Conservation (phyloP, 1,284 basidiomycete genomes). For the Tremellales sp. region DNA sequence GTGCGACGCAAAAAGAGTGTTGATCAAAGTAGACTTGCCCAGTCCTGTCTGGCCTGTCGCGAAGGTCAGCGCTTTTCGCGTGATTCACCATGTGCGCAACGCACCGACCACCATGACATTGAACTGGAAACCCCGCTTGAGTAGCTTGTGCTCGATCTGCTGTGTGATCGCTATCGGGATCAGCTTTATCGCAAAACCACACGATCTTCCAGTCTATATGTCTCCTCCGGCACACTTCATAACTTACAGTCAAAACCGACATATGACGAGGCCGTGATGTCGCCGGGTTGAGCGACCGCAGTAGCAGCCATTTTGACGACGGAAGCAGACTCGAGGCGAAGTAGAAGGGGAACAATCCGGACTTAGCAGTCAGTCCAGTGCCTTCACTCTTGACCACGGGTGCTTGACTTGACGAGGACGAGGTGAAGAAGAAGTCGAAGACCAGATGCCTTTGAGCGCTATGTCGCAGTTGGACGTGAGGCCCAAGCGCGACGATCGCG, state of each 20-base stretch:
- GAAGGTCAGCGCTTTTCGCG: slow-evolving; percentile 1
- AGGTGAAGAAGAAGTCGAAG: no score
- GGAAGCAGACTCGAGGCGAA: no score
- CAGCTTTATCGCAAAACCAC: no score
- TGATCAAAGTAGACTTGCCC: slow-evolving; percentile 97
- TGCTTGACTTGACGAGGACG: no score
- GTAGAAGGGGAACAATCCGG: no score
- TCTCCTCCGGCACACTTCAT: no score
- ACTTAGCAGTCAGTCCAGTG: no score
- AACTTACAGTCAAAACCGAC: slow-evolving; percentile 78
- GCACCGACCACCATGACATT: slow-evolving; percentile 91
- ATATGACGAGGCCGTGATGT: slow-evolving; percentile 81
- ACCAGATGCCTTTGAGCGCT: no score
- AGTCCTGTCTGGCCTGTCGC: slow-evolving; percentile 88
- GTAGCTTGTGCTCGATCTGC: slow-evolving; percentile 98
- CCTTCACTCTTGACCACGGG: no score
- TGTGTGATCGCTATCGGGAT: slow-evolving; percentile 67
- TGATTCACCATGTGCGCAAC: slow-evolving; percentile 41
- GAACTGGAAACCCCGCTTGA: slow-evolving; percentile 99
- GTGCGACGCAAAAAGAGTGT: slow-evolving; percentile 98
- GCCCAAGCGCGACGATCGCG: no score
- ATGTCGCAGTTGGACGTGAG: no score
- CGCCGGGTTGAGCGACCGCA: slow-evolving; percentile 40
- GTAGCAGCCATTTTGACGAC: slow-evolving; percentile 33
- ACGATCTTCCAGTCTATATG: no score